Evolutionary conservation across 306 rosid species (phyloP).

Genomic region (Castanospermum australe): DNA sequence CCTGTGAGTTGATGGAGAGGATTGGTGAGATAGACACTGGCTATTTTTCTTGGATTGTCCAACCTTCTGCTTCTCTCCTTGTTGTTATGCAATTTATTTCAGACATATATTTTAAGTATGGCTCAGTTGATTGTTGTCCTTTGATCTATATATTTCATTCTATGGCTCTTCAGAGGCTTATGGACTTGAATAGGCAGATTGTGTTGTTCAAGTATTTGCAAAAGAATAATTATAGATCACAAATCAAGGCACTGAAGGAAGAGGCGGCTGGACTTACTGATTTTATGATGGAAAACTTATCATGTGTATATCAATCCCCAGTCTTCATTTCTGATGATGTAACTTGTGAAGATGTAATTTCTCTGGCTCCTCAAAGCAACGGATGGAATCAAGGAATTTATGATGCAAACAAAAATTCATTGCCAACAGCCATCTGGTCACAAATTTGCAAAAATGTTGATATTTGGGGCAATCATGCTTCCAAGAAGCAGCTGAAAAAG

Average conservation of each 20-base stretch:
- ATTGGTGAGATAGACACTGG: conserved; percentile 58
- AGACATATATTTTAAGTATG: conserved; percentile 44
- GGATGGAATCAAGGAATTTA: conserved; percentile 59
- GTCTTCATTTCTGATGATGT: conserved; percentile 31
- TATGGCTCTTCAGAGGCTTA: conserved; percentile 86
- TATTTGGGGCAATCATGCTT: conserved; percentile 75
- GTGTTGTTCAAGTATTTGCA: conserved; percentile 59
- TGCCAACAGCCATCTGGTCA: conserved; percentile 81
- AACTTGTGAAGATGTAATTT: conserved; percentile 35
- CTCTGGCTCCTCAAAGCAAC: conserved; percentile 38
- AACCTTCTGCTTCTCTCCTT: conserved; percentile 75
- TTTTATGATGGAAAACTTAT: conserved; percentile 67
- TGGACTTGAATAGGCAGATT: conserved; percentile 76
- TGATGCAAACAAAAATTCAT: conserved; percentile 49
- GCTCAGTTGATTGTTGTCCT: conserved; percentile 46
- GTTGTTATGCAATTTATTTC: conserved; percentile 59
- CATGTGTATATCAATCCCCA: conserved; percentile 48
- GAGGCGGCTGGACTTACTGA: conserved; percentile 73
- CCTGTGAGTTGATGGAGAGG: conserved; percentile 67
- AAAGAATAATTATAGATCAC: conserved; percentile 46
- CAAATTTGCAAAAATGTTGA: conserved; percentile 76
- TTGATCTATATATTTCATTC: conserved; percentile 65
- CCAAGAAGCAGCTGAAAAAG: conserved; percentile 65
- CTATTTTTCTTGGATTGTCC: conserved; percentile 74
- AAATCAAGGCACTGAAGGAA: conserved; percentile 54